Base-by-base conservation (phyloP, 1,139 yeast genomes). In the Lodderomyces margitis region DNA sequence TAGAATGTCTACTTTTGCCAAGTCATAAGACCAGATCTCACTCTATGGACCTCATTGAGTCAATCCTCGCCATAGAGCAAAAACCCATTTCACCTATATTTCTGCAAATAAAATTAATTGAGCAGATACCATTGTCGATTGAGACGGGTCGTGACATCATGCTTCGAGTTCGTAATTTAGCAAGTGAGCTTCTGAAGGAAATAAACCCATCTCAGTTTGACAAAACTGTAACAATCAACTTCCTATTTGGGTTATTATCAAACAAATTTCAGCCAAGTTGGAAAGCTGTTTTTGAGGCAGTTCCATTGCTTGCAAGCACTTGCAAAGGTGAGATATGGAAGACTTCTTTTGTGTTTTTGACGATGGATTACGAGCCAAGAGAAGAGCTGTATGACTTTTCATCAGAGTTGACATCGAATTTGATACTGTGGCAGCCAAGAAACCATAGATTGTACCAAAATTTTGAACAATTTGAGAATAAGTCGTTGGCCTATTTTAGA, bases 181-280 rank as follows among this genome's bases (percentile, higher is more conserved):
- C 80, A 2, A 55, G 66, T 11, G 70, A 70, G 5, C 83, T 74
- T 55, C 61, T 67, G 24, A 60, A 66, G n/a, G 48, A 64, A 8
- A 68, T 68, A 1, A 50, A 67, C 1, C 65, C 74, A 9, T 50
- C 58, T 0, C 47, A 47, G 1, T 46, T 67, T 4, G 64, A 70
- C 12, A 71, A 74, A 32, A 53, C 54, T 12, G 61, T 78, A 5
- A 70, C 84, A 21, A 68, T 82, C 14, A 70, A 75, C 28, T 87
- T 74, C 56, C 48, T 84, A 41, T 80, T 88, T 58, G 98, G 97
- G 21, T 69, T 86, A 47, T 64, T 91, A 38, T 74, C 89, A 1
- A 81, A 82, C 37, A 78, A 79, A 47, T 89, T 92, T 54, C 86
- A 88, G 46, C 98, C 98, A 1, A 73, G 84, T 21, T 88, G 96